Percentiles rank a stretch among this genome's conserved stretches.
phyloP scores from a whole-genome alignment of 345 rosid species.

The Microcos paniculata region DNA sequence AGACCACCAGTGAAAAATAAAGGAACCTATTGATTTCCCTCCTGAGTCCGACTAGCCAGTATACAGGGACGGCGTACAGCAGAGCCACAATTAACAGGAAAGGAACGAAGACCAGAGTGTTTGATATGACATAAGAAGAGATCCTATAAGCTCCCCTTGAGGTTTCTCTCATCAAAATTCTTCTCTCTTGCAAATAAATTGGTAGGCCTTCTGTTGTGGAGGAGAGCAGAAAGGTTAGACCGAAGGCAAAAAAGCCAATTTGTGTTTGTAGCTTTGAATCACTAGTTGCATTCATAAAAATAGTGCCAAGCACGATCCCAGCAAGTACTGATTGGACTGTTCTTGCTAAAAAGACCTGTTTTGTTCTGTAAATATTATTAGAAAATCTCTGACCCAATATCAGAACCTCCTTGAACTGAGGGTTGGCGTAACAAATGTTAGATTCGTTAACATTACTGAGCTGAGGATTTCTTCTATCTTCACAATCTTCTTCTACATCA shows the following conservation, averaged over 20 bases:
- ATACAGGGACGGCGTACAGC: slow-evolving; percentile 71
- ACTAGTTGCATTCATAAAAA: slow-evolving; percentile 61
- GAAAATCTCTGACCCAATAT: slow-evolving; percentile 70
- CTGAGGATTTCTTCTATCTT: not conserved
- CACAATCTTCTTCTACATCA: not conserved
- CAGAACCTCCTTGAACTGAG: slow-evolving; percentile 46
- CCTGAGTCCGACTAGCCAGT: slow-evolving; percentile 89
- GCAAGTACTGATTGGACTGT: slow-evolving; percentile 68
- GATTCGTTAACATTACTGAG: slow-evolving; percentile 12
- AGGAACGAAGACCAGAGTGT: slow-evolving; percentile 62
- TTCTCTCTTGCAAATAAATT: slow-evolving; percentile 75
- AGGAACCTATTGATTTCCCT: slow-evolving; percentile 49
- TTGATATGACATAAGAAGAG: slow-evolving; percentile 66
- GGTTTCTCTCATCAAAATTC: slow-evolving; percentile 72
- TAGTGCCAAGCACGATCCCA: slow-evolving; percentile 70
- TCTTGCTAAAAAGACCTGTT: slow-evolving; percentile 71
- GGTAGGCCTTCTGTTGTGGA: slow-evolving; percentile 87
- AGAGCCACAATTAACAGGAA: slow-evolving; percentile 60
- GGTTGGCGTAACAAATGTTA: slow-evolving; percentile 38
- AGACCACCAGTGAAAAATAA: slow-evolving; percentile 66
- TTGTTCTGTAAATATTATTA: slow-evolving; percentile 75
- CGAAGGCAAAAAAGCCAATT: slow-evolving; percentile 79
- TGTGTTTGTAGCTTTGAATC: slow-evolving; percentile 35
- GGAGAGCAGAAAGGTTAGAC: slow-evolving; percentile 76
- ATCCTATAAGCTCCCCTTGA: slow-evolving; percentile 76